Evolutionary conservation across 225 moss, liverwort and hornwort genomes (phyloP).

Genomic region (Lunularia cruciata): DNA sequence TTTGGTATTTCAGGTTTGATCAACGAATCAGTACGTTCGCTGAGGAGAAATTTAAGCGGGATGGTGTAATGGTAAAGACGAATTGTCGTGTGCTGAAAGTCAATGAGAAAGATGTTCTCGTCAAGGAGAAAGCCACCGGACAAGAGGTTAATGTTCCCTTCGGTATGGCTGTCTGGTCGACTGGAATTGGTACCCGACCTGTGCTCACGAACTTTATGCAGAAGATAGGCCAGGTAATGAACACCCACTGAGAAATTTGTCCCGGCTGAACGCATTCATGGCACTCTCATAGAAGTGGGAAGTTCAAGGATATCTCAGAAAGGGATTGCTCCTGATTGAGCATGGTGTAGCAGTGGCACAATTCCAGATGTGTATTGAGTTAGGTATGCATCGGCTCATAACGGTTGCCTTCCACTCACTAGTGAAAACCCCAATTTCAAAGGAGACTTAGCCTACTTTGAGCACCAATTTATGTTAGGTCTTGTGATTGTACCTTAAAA

Average conservation of each 20-base stretch:
- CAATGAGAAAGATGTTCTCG: conserved; percentile 60
- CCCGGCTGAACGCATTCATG: no score
- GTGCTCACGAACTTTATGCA: conserved; percentile 39
- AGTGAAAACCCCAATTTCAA: no score
- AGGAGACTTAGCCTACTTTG: no score
- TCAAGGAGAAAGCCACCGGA: conserved; percentile 65
- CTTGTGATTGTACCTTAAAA: no score
- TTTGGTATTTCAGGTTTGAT: conserved; percentile 56
- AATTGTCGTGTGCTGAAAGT: conserved; percentile 80
- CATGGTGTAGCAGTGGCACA: no score
- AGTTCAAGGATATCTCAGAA: no score
- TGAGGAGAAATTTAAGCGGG: conserved; percentile 84
- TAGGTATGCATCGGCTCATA: not conserved
- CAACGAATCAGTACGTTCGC: conserved; percentile 84
- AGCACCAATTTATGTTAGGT: no score
- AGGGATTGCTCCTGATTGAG: no score
- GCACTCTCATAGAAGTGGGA: no score
- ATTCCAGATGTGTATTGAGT: no score
- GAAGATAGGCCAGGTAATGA: conserved; percentile 47
- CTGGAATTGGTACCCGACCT: conserved; percentile 66
- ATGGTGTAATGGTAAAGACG: conserved; percentile 68
- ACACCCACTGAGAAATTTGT: no score
- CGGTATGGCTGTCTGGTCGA: conserved; percentile 98
- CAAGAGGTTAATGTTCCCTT: conserved; percentile 67
- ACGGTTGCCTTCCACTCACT: not conserved